Base-by-base conservation (phyloP, 805 yeast genomes). In the Suhomyces prunicola region DNA sequence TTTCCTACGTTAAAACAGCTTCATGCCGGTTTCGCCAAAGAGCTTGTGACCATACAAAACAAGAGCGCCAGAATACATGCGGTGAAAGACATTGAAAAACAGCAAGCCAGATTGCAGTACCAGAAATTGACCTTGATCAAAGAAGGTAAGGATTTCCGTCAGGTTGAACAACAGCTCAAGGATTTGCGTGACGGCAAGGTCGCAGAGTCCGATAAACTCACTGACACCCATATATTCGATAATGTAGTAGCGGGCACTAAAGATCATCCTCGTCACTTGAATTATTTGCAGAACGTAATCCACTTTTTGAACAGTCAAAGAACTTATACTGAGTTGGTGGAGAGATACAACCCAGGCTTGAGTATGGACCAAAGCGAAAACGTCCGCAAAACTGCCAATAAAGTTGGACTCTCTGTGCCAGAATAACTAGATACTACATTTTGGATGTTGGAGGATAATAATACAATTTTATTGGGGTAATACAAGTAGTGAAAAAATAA, bases 271-370 rank as follows among this genome's bases (percentile, higher is more conserved):
- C 47, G 50, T 17, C 53, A 55, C 39, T 56, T 51, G 60, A 58
- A 69, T 33, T 84, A 85, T 61, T 69, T 86, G 46, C 59, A 66
- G n/a, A 91, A 88, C 62, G 78, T 88, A 12, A 72, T 81, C 4
- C 72, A 77, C 8, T 93, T 83, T 64, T 71, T 93, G 50, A 75
- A 77, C 49, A 82, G 86, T 56, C 97, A 93, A 68, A 77, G 94
- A 57, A 82, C 77, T 10, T 93, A 90, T 70, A 84, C 83, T 55
- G 92, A 86, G 58, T 76, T 93, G 47, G 74, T 92, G 44, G 94
- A 88, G 59, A 79, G 96, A 59, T 94, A 93, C 69, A 90, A 92
- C 62, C 93, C 96, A 3, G 94, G 96, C 2, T 75, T 87, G 55
- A 82, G 82, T 24, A 82, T 87, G 83, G 80, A 84, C 24, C 96